Evolutionary conservation across 495 filamentous ascomycete genomes (phyloP), one percentile per base, ranked within the genome.

Genomic region (Baudoinia panamericana): DNA sequence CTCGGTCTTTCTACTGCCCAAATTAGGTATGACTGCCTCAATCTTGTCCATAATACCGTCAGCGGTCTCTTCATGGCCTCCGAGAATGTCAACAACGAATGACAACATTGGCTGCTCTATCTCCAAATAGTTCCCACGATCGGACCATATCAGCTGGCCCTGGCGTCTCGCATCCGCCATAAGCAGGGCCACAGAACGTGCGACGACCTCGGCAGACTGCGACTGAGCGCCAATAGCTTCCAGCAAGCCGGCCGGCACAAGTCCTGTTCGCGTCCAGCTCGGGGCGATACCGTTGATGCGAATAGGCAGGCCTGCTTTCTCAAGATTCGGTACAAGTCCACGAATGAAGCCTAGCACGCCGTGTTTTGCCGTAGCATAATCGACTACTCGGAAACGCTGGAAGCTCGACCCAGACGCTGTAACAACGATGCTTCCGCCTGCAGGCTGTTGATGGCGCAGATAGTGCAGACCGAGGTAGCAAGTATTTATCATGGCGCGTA

Each of bases 231-330:
- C 34, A 4, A 50, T 20, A 0, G 22, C 28, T 4, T 38, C 28
- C 20, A 55, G 19, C 12, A 47, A 9, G 0, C 15, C 18, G 2
- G n/a, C 4, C 1, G 52, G 49, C 3, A 57, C 36, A 22, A 59
- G 38, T 15, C 45, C 46, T 0, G 56, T 55, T 1, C 19, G 39
- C 4, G 56, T 59, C 56, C 54, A 59, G 34, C 26, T 26, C 10
- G 56, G 56, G 1, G 54, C 42, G 8, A 59, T 40, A 13, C 40
- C 36, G 39, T 59, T 59, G 39, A 59, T 47, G 29, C 56, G 51
- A 30, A 58, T 52, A n/a, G 50, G 53, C 23, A 54, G 30, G 0
- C 33, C 22, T 2, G 32, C 17, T 1, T n/a, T 12, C 26, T 43
- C 30, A 2, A 59, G 24, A 21, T 42, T 32, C 31, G 48, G 51